Conservation (phyloP, 305 asterid species). For the Fraxinus baroniana region DNA sequence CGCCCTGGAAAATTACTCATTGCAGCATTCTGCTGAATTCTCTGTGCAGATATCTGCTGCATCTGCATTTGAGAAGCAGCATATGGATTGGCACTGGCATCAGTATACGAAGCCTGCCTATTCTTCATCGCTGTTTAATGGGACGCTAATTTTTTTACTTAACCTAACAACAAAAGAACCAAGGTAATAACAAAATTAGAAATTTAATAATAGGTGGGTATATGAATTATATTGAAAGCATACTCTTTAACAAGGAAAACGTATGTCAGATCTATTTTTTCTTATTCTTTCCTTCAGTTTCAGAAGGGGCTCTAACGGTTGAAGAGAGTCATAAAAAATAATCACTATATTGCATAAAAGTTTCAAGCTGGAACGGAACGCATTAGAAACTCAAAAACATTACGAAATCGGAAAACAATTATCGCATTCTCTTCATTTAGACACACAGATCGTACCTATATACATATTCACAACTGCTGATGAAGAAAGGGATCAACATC, state of each 20-base stretch:
- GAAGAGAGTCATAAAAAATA: neutral
- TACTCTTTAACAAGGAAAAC: neutral
- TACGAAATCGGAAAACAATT: neutral
- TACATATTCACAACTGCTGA: neutral
- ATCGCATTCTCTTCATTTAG: neutral
- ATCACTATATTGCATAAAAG: neutral
- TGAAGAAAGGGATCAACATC: neutral
- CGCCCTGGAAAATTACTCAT: slow-evolving; percentile 9
- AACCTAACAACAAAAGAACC: neutral
- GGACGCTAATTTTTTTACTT: neutral
- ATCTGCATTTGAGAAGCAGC: slow-evolving; percentile 18
- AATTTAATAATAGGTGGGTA: neutral
- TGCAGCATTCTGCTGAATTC: slow-evolving; percentile 22
- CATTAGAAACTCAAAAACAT: neutral
- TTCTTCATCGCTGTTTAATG: slow-evolving; percentile 8
- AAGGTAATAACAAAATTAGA: neutral
- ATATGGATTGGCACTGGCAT: slow-evolving; percentile 14
- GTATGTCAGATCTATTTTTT: neutral
- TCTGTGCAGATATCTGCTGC: slow-evolving; percentile 17
- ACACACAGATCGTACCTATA: neutral
- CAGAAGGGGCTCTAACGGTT: neutral
- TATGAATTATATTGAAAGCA: neutral
- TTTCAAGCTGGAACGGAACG: neutral
- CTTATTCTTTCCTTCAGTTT: neutral
- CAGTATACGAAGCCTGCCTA: slow-evolving; percentile 19